Evolutionary conservation across 805 yeast species (phyloP), one percentile per base, ranked within the genome.

Genomic region (Candida xiaguanensis): DNA sequence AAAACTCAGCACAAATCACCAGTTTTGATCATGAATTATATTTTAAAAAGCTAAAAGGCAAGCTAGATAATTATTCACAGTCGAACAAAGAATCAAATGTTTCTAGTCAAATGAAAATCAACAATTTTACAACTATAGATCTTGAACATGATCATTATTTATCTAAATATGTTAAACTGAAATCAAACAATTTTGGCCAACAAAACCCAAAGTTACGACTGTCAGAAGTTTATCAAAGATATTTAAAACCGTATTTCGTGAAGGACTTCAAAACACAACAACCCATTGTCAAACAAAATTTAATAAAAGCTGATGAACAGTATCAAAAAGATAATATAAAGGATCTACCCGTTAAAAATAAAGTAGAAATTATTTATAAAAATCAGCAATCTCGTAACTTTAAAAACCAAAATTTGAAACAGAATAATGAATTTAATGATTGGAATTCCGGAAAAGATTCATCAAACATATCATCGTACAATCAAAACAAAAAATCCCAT

Each of bases 201-300:
- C 42, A 39, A 17, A 46, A 52, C 25, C 44, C 54, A 13, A 48
- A 49, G 33, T 37, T 47, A 19, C 44, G 46, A 23, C 55, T 49
- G 53, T 36, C 45, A 27, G 58, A 56, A 24, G 46, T 53, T 12
- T 55, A 53, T 44, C 49, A 51, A 24, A 55, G 51, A 34, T 56
- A 56, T 42, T 43, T 56, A 26, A 34, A 17, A 25, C 11, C 17
- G 4, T 36, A 28, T 23, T 38, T 17, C 29, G 37, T n/a, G n/a
- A n/a, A n/a, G n/a, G n/a, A n/a, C n/a, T n/a, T n/a, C n/a, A n/a
- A n/a, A n/a, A n/a, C n/a, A n/a, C n/a, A n/a, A n/a, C n/a, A n/a
- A n/a, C n/a, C n/a, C n/a, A n/a, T n/a, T n/a, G n/a, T n/a, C n/a
- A n/a, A 20, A 31, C 13, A 31, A 8, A 31, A 12, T 9, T 31